Conservation (phyloP, 176 grass and related monocot species). For the Carex pumila region DNA sequence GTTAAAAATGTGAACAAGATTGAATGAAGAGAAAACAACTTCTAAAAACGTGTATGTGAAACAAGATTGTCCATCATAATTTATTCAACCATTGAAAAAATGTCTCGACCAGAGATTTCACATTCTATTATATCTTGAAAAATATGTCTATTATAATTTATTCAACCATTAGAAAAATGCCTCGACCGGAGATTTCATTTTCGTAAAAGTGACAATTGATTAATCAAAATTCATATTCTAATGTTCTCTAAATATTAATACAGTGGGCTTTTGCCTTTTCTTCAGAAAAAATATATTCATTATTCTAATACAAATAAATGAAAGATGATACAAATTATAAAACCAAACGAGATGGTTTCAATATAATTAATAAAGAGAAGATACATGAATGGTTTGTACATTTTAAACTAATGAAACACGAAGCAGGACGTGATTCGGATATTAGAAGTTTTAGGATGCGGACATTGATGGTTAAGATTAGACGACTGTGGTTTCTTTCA, state of each 20-base stretch:
- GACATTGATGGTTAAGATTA: not conserved
- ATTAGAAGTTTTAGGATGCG: not conserved
- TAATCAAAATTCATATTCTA: not conserved
- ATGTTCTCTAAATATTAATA: not conserved
- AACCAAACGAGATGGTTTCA: not conserved
- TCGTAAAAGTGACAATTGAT: not conserved
- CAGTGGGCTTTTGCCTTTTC: no score
- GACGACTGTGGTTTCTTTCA: not conserved
- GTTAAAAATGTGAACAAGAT: no score
- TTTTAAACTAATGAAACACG: not conserved
- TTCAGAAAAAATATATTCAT: no score
- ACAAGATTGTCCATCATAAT: no score
- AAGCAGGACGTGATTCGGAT: not conserved
- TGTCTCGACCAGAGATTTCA: no score
- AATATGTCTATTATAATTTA: not conserved
- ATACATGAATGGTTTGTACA: not conserved
- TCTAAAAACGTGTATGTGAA: no score
- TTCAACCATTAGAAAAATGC: not conserved
- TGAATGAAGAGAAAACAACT: no score
- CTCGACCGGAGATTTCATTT: not conserved
- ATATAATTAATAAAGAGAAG: not conserved
- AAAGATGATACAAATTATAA: not conserved
- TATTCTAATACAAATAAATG: not conserved
- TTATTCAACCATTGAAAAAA: no score
- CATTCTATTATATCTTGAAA: not conserved